A percentile compares a stretch with the other conserved stretches of the same genome.
Evolutionary conservation across 352 stramenopile genomes (phyloP).

Genomic region (Phytophthora cactorum): DNA sequence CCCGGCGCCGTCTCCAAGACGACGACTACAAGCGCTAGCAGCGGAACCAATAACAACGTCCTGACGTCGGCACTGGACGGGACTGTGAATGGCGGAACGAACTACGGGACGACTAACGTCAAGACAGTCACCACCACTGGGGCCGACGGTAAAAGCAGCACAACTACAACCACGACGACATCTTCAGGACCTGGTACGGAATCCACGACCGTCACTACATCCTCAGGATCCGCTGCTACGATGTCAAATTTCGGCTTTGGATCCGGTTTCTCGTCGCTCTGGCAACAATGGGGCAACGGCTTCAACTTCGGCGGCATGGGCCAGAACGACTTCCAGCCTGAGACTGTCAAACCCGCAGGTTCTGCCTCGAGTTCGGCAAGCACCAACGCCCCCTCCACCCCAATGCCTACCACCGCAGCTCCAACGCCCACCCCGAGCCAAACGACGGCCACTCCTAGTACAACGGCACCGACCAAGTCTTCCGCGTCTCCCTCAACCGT

Average conservation of each 20-base stretch:
- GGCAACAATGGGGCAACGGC: slow-evolving; percentile 37
- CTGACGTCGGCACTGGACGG: slow-evolving; percentile 14
- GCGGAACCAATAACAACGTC: slow-evolving; percentile 5
- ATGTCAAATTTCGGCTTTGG: slow-evolving; percentile 24
- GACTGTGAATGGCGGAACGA: slow-evolving; percentile 4
- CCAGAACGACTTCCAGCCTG: slow-evolving; percentile 19
- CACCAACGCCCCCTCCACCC: slow-evolving; percentile 10
- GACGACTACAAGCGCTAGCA: slow-evolving; percentile 23
- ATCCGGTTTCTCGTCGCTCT: slow-evolving; percentile 22
- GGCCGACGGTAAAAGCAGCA: slow-evolving; percentile 29
- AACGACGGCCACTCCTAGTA: slow-evolving; percentile 15
- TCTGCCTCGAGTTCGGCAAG: slow-evolving; percentile 17
- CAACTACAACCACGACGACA: slow-evolving; percentile 27
- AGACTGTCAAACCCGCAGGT: slow-evolving; percentile 33
- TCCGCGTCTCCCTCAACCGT: slow-evolving; percentile 24
- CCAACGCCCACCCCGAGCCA: slow-evolving; percentile 10
- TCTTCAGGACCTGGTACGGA: slow-evolving; percentile 28
- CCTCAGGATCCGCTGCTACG: slow-evolving; percentile 17
- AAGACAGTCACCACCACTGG: slow-evolving; percentile 28
- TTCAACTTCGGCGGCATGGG: slow-evolving; percentile 30
- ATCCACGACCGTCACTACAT: slow-evolving; percentile 33
- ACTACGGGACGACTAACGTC: slow-evolving; percentile 14
- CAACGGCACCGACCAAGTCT: slow-evolving; percentile 18
- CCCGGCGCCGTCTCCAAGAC: slow-evolving; percentile 13
- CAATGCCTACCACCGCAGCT: slow-evolving; percentile 12